Evolutionary conservation across 306 rosid genomes (phyloP), one percentile per base, ranked within the genome.

Genomic region (Amphicarpaea edgeworthii): DNA sequence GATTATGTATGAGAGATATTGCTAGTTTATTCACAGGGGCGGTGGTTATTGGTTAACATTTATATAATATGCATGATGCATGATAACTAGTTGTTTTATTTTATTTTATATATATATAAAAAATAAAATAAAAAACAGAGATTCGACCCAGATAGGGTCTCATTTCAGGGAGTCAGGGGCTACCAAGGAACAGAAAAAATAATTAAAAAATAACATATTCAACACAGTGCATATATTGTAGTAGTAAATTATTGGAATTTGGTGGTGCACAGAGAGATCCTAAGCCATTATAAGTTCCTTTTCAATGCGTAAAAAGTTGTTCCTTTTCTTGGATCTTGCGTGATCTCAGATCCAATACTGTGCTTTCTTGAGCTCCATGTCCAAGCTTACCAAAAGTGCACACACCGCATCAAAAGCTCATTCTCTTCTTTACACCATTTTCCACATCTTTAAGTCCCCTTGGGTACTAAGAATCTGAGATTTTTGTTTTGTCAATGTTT

Each of bases 401-500:
- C 73, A 63, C 69, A 57, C 41, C 7, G 1, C 17, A 30, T 79
- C 16, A 70, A 65, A 66, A 59, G 30, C 42, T 80, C 72, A 24
- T 21, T 70, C 43, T 50, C 59, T 41, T 68, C 73, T 12, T 45
- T 59, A 71, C 37, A 14, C 24, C 55, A 57, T 45, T 72, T 66
- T 55, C 32, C 43, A 55, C 68, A 41, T 55, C 1, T n/a, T n/a
- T 61, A 45, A 79, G 24, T 49, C 77, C 28, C 75, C 51, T 8
- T 37, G 78, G 78, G 65, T 62, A 37, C 78, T 65, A n/a, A 61
- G 50, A 71, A 73, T 65, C 65, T 58, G 43, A 60, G 16, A 63
- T 64, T 51, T 55, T 59, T 80, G 79, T 79, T 71, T 84, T 76
- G 75, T 67, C 72, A 80, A 72, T 84, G 83, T 77, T 84, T 77